Conservation (phyloP, 176 grass and related monocot species). For the Musa troglodytarum region DNA sequence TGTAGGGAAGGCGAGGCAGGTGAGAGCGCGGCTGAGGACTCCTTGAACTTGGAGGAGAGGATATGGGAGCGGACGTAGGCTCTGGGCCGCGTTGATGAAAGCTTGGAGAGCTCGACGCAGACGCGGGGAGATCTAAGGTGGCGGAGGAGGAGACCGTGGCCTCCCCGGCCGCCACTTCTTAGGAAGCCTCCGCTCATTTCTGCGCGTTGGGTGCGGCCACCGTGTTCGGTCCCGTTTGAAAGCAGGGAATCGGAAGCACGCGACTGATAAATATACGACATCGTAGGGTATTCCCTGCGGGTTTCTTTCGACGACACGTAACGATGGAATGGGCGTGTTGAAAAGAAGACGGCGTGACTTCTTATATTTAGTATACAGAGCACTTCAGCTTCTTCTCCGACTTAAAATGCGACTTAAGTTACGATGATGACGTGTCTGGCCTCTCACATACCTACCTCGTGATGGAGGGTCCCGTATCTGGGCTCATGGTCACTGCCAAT, state of each 20-base stretch:
- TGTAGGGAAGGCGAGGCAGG: background rate
- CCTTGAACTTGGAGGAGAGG: slow-evolving; percentile 33
- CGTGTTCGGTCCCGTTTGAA: background rate
- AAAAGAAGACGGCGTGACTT: background rate
- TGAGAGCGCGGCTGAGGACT: background rate
- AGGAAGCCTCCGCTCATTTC: background rate
- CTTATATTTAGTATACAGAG: background rate
- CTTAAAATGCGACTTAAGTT: no score
- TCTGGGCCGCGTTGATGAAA: background rate
- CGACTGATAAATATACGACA: background rate
- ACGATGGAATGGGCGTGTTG: background rate
- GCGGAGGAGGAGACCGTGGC: slow-evolving; percentile 4
- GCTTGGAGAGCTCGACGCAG: background rate
- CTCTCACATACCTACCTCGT: no score
- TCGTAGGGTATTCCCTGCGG: background rate
- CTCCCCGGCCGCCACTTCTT: background rate
- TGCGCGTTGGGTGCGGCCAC: background rate
- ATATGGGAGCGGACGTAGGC: slow-evolving; percentile 41
- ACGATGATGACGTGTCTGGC: no score
- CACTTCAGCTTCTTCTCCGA: no score
- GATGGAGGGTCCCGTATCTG: no score
- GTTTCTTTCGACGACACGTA: background rate
- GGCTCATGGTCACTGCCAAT: no score
- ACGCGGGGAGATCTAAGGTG: background rate
- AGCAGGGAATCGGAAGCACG: background rate